Percentiles rank a stretch among this genome's conserved stretches.
Conservation (phyloP, 2,329 filamentous ascomycete genomes). For the Monosporascus sp. region DNA sequence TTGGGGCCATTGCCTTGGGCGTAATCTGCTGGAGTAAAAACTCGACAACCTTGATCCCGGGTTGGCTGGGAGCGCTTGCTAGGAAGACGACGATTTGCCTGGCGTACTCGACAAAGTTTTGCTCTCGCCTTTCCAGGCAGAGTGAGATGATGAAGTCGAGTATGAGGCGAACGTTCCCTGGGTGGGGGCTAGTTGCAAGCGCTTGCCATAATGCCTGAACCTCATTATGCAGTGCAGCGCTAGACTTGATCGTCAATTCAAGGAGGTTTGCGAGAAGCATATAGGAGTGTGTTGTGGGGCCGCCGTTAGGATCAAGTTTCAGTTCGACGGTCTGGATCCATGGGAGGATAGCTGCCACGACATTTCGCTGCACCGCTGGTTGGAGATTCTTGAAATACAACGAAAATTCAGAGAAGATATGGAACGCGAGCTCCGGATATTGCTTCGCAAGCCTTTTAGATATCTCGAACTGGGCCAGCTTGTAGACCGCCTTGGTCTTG, state of each 20-base stretch:
- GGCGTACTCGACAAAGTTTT: slow-evolving; percentile 96
- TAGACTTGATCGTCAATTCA: slow-evolving; percentile 92
- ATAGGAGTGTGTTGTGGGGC: slow-evolving; percentile 85
- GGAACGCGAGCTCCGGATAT: slow-evolving; percentile 82
- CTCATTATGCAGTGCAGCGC: slow-evolving; percentile 85
- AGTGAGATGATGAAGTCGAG: slow-evolving; percentile 94
- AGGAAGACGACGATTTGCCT: slow-evolving; percentile 98
- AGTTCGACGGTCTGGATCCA: slow-evolving; percentile 96
- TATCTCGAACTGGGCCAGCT: slow-evolving; percentile 93
- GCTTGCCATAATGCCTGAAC: slow-evolving; percentile 98
- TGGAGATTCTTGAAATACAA: slow-evolving; percentile 85
- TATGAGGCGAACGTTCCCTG: slow-evolving; percentile 88
- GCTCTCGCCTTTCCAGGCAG: slow-evolving; percentile 88
- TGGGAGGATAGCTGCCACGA: slow-evolving; percentile 88
- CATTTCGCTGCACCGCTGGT: slow-evolving; percentile 79
- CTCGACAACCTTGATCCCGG: slow-evolving; percentile 88
- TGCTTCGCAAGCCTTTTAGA: slow-evolving; percentile 85
- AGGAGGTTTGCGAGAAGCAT: slow-evolving; percentile 92
- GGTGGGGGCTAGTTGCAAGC: slow-evolving; percentile 84
- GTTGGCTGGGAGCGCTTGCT: slow-evolving; percentile 66
- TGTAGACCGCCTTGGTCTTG: slow-evolving; percentile 97
- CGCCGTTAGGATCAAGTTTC: slow-evolving; percentile 84
- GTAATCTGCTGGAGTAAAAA: slow-evolving; percentile 87
- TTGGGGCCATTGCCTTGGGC: slow-evolving; percentile 94
- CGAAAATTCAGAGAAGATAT: slow-evolving; percentile 94